Evolutionary conservation across 1,284 basidiomycete genomes (phyloP), one percentile per base, ranked within the genome.

Genomic region (Macrocystidia cucumis): DNA sequence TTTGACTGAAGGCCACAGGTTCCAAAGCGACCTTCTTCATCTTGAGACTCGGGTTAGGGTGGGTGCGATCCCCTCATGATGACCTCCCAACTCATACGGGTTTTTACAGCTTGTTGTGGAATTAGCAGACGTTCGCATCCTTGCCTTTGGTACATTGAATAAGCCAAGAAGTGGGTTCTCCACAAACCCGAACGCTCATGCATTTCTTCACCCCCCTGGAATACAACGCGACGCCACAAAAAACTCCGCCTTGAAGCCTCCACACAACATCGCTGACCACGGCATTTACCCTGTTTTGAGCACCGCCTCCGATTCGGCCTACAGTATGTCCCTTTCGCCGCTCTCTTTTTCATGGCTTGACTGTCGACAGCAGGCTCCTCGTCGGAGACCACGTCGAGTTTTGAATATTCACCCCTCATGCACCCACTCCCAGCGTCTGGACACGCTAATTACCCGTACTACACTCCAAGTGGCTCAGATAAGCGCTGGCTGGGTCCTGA

Each of bases 71-170:
- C 9, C 30, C 33, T 23, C 24, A 22, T 14, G 23, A 32, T 38
- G 13, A 21, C 31, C 12, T 35, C 26, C 34, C n/a, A 38, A 32
- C 27, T 42, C 7, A 42, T 32, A 31, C 32, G 34, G 37, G 19
- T 37, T 38, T 35, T 29, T 46, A 31, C 43, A 84, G 81, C 65
- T 82, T 18, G 65, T 87, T 12, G 65, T 85, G 9, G 70, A 81
- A 49, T 62, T 88, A 31, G 61, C 68, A 8, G 85, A 88, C 50
- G 72, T 84, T 12, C 71, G 84, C n/a, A 69, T 88, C 34, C 54
- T 88, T 35, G 80, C 74, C 1, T 63, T 87, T 21, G 84, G 84
- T 4, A 74, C 75, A 0, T 61, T 80, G 22, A 67, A 70, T 39
- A 69, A 60, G 29, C 76, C 79, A 3, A 64, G 66, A 36, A 74